Evolutionary conservation across 1,284 basidiomycete species (phyloP).

Genomic region (Naganishia sp.): DNA sequence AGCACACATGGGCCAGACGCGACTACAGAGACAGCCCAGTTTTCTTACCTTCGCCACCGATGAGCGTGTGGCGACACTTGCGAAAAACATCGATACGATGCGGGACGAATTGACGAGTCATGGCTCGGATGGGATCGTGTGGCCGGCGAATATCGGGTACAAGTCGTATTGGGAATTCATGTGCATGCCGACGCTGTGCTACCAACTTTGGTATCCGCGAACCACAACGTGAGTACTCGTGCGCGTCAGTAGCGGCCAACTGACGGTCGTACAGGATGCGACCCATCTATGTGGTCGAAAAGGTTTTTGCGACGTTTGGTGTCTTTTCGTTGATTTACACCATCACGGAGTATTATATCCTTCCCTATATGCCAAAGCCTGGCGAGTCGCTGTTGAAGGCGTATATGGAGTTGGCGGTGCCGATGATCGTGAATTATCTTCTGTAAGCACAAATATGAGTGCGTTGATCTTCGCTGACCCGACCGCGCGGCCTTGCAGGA

Average conservation of each 20-base stretch:
- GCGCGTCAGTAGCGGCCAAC: neutral
- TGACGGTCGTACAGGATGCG: constrained; percentile 64
- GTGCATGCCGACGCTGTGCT: constrained; percentile 88
- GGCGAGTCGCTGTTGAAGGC: constrained; percentile 70
- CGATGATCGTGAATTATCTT: constrained; percentile 74
- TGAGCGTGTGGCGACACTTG: constrained; percentile 66
- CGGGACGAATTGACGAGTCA: constrained; percentile 73
- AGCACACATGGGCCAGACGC: constrained; percentile 42
- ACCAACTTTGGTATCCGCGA: constrained; percentile 93
- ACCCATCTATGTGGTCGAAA: constrained; percentile 89
- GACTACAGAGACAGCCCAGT: constrained; percentile 50
- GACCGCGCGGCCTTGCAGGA: constrained; percentile 37
- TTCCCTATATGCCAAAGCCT: constrained; percentile 71
- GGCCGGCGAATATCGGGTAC: constrained; percentile 83
- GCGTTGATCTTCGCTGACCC: neutral
- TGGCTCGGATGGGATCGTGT: constrained; percentile 63
- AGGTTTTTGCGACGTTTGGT: constrained; percentile 90
- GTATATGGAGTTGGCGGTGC: constrained; percentile 82
- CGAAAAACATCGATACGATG: constrained; percentile 74
- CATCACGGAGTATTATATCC: constrained; percentile 90
- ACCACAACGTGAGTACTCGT: constrained; percentile 65
- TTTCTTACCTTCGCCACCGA: constrained; percentile 74
- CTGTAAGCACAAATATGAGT: constrained; percentile 38
- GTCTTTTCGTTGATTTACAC: constrained; percentile 88
- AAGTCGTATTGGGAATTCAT: constrained; percentile 86